phyloP scores from a whole-genome alignment of 768 basidiomycete species.

The Kwoniella heveanensis region DNA sequence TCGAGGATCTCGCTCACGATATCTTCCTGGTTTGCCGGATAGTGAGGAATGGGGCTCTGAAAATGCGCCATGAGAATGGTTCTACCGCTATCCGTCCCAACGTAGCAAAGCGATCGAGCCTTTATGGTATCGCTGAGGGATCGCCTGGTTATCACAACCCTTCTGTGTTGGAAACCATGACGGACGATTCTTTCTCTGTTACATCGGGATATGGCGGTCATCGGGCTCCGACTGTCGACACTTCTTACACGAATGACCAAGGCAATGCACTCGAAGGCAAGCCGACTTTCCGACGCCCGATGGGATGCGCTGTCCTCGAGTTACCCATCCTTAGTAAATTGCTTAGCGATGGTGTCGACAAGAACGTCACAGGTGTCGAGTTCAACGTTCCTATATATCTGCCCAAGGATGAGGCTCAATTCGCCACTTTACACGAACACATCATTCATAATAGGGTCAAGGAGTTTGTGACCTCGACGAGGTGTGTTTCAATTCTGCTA shows the following conservation, averaged over 20 bases:
- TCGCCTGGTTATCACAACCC: slow-evolving; percentile 1
- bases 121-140: slow-evolving; percentile 21
- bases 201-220: slow-evolving; percentile 45
- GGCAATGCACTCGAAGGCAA: slow-evolving; percentile 22
- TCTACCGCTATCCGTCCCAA: slow-evolving; percentile 12
- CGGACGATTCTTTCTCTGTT: slow-evolving; percentile 50
- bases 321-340: slow-evolving; percentile 73
- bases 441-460: slow-evolving; percentile 76
- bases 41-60: slow-evolving; percentile 81
- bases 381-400: slow-evolving; percentile 84
- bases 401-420: slow-evolving; percentile 77
- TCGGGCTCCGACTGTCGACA: slow-evolving; percentile 29
- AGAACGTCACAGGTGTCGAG: slow-evolving; percentile 67
- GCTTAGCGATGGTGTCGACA: slow-evolving; percentile 66
- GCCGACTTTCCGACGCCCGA: slow-evolving; percentile 71
- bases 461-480: slow-evolving; percentile 78
- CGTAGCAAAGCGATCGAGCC: slow-evolving; percentile 13
- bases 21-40: slow-evolving; percentile 89
- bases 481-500: slow-evolving; percentile 61
- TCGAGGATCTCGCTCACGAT: slow-evolving; percentile 79
- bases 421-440: slow-evolving; percentile 93
- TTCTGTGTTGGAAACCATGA: slow-evolving; percentile 27
- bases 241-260: slow-evolving; percentile 25
- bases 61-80: slow-evolving; percentile 64
- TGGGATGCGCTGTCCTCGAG: slow-evolving; percentile 93